These are phyloP conservation scores for Botrytis hyacinthi DNA, from an alignment of 2,329 filamentous ascomycete species.

Conservation along the genomic window DNA sequence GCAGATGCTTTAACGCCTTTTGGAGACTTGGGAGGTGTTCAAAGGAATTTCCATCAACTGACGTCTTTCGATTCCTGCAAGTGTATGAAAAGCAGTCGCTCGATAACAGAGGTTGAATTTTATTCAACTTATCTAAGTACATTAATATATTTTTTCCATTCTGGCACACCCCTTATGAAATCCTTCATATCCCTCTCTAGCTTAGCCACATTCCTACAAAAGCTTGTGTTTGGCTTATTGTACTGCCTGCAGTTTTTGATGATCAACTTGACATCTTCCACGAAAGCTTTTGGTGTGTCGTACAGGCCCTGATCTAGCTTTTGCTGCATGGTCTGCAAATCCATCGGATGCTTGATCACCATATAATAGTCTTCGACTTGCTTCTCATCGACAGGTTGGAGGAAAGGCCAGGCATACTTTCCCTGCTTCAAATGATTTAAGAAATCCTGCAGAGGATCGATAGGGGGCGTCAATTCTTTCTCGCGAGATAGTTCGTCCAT, in stretches of 20 bases:
- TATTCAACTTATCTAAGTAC: not conserved
- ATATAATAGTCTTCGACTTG: not conserved
- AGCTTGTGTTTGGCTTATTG: not conserved
- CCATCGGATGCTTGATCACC: not conserved
- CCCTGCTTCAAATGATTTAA: not conserved
- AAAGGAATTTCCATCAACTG: no score
- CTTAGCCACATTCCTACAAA: no score
- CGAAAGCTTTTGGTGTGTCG: not conserved
- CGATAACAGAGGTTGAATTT: not conserved
- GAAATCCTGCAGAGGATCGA: not conserved
- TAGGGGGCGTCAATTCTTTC: not conserved
- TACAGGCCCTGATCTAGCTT: not conserved
- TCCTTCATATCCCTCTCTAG: not conserved
- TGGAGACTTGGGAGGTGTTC: not conserved
- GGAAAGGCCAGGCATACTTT: not conserved
- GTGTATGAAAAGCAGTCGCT: not conserved
- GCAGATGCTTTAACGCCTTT: not conserved
- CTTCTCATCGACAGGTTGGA: not conserved
- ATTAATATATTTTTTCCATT: not conserved
- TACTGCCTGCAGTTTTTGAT: conserved; percentile 7
- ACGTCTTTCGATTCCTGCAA: no score
- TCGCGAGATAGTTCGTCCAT: not conserved
- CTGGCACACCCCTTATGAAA: not conserved
- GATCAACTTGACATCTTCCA: conserved; percentile 10
- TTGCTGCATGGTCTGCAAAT: not conserved